Evolutionary conservation across 352 stramenopile species (phyloP), one percentile per base, ranked within the genome.

Genomic region (Plasmopara viticola): DNA sequence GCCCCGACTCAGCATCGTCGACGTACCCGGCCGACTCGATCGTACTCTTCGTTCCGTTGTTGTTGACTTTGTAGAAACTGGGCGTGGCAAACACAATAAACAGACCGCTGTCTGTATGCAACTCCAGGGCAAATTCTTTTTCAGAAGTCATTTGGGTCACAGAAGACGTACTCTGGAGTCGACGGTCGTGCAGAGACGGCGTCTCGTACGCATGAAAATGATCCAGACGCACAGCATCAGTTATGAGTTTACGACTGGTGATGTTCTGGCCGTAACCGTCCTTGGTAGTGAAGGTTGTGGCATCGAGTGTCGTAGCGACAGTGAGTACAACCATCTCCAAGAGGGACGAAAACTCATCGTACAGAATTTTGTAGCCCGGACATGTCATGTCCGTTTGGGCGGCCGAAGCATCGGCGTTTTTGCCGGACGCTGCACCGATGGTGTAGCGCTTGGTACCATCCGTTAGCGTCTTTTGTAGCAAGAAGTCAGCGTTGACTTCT

Each of bases 371-470:
- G 50, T 84, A 84, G 6, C 68, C 70, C 2, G 73, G 68, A 31
- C 73, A 84, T 7, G 53, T 41, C 0, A 44, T 48, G 17, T 79
- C 58, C 4, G 60, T 70, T 4, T 59, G 74, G 25, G 58, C 58
- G 10, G 58, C 53, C 2, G 47, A 50, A 28, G 52, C 51, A 34
- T 76, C 47, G 15, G 76, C 56, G 14, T 71, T 51, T 34, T 70
- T 55, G 10, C 78, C 76, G 9, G 72, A 72, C 28, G 58, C 53
- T 28, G 72, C 77, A 56, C 75, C 84, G 66, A 90, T 85, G 28
- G 80, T 90, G 60, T 78, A 86, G 25, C 78, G 77, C 39, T 76
- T 62, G 7, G 77, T 87, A 44, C 78, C 78, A 49, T 87, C 80
- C 6, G 64, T 56, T 30, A 90, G 61, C 38, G 50, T 75, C 65